phyloP scores from a whole-genome alignment of 2,329 filamentous ascomycete genomes.

The Aureobasidium sp. region DNA sequence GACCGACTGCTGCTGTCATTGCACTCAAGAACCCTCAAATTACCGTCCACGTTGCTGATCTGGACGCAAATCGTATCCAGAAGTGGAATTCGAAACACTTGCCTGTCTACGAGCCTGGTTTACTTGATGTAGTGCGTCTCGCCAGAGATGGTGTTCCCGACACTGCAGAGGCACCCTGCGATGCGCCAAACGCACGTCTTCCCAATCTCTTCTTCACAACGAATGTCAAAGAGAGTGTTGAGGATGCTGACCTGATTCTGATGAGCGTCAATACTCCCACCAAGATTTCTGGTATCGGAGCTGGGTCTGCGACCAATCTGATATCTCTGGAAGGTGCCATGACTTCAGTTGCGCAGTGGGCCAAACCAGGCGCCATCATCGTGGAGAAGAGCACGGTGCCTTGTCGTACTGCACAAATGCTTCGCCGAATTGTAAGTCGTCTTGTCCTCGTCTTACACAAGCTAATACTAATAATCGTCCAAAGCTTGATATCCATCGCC shows the following conservation, averaged over 20 bases:
- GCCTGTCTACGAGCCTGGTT: slow-evolving; percentile 80
- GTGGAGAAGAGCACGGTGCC: slow-evolving; percentile 88
- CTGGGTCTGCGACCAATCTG: slow-evolving; percentile 77
- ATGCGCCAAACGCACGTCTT: slow-evolving; percentile 50
- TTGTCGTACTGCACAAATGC: slow-evolving; percentile 76
- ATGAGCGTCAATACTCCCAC: slow-evolving; percentile 85
- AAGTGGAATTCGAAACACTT: slow-evolving; percentile 79
- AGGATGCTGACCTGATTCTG: slow-evolving; percentile 76
- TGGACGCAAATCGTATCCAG: slow-evolving; percentile 69
- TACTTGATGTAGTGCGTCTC: slow-evolving; percentile 72
- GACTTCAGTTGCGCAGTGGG: slow-evolving; percentile 71
- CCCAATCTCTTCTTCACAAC: slow-evolving; percentile 81
- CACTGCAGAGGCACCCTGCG: too few relatives aligned
- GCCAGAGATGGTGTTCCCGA: slow-evolving; percentile 60
- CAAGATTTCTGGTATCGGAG: slow-evolving; percentile 74
- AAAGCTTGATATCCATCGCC: too few relatives aligned
- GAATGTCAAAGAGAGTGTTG: slow-evolving; percentile 67
- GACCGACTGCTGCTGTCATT: slow-evolving; percentile 79
- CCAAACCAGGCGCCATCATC: slow-evolving; percentile 74
- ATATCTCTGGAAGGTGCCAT: slow-evolving; percentile 76
- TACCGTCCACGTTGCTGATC: slow-evolving; percentile 79
- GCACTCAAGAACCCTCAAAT: slow-evolving; percentile 78
- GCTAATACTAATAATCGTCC: too few relatives aligned
- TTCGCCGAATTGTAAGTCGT: too few relatives aligned
- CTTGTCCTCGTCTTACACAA: too few relatives aligned